Conservation (phyloP, 2,329 filamentous ascomycete genomes). For the Dactylellina haptotyla region DNA sequence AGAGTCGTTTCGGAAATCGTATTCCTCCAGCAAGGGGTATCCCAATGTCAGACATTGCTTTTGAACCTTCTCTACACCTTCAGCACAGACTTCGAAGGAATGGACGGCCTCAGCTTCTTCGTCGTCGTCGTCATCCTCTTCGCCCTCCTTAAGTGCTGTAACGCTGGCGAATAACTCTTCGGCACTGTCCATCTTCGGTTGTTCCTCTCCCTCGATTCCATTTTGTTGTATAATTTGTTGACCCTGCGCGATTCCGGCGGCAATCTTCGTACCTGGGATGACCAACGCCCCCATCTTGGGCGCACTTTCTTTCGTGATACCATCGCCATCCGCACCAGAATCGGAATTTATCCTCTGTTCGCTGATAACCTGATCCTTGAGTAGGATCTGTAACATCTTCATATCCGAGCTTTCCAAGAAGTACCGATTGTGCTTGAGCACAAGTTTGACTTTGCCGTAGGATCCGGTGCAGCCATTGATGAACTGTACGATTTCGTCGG, state of each 20-base stretch:
- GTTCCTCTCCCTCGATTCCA: conserved; percentile 64
- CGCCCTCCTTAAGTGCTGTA: conserved; percentile 69
- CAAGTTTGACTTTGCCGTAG: conserved; percentile 94
- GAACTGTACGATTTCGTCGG: conserved; percentile 80
- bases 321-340: conserved; percentile 67
- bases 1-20: conserved; percentile 93
- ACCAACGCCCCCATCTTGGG: conserved; percentile 87
- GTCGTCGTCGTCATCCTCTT: conserved; percentile 76
- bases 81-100: conserved; percentile 87
- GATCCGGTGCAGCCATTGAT: conserved; percentile 85
- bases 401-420: conserved; percentile 93
- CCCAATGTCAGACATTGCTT: conserved; percentile 88
- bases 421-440: conserved; percentile 92
- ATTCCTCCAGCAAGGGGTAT: conserved; percentile 91
- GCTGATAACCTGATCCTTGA: conserved; percentile 84
- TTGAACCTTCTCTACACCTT: conserved; percentile 84
- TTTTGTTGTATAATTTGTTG: conserved; percentile 51
- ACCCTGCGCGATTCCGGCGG: conserved; percentile 84
- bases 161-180: conserved; percentile 75
- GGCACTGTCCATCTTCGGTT: conserved; percentile 67
- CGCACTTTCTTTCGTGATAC: conserved; percentile 80
- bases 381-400: conserved; percentile 82
- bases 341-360: conserved; percentile 76
- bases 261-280: conserved; percentile 93
- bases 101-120: conserved; percentile 89